Evolutionary conservation across 805 yeast species (phyloP), one percentile per base, ranked within the genome.

Genomic region (Wickerhamomyces canadensis): DNA sequence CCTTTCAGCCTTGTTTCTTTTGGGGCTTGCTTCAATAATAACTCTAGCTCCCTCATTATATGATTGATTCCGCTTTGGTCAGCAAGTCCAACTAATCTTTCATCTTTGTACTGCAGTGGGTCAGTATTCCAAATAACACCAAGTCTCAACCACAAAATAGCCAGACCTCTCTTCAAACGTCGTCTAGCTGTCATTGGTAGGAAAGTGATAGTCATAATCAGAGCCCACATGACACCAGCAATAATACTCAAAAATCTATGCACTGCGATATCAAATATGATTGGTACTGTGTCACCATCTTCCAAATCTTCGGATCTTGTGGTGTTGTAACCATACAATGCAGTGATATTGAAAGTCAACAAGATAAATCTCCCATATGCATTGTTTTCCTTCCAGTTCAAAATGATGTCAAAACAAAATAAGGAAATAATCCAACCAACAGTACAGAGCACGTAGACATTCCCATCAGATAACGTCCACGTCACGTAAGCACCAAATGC

Each of bases 41-140:
- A 52, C 31, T 79, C 79, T 37, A 86, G 64, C 45, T 81, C 86
- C 10, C 68, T 51, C 65, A 84, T 69, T 11, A 80, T 66, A 10
- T 62, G 60, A 45, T 79, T 78, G 23, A 80, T 52, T 57, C 76
- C 62, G 18, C 55, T 50, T 25, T 49, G 50, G 32, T 52, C 57
- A 10, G 54, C 49, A 14, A 53, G 24, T 1, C 58, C 57, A 8
- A 47, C 44, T 13, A 57, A 47, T 6, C 35, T 33, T 5, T 34
- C 57, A 25, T 58, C 54, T 18, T 49, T 50, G n/a, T 55, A 59
- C 14, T 68, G 72, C 43, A 85, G 60, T 2, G 89, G 87, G 45
- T 84, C 91, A 34, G 78, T 64, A 47, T 80, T 80, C 95, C 94
- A 85, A 8, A 79, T 69, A 17, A 86, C 70, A 1, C 95, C 95